These are phyloP conservation scores for Candida taoyuanica DNA, from an alignment of 805 yeast genomes.

Conservation along the genomic window DNA sequence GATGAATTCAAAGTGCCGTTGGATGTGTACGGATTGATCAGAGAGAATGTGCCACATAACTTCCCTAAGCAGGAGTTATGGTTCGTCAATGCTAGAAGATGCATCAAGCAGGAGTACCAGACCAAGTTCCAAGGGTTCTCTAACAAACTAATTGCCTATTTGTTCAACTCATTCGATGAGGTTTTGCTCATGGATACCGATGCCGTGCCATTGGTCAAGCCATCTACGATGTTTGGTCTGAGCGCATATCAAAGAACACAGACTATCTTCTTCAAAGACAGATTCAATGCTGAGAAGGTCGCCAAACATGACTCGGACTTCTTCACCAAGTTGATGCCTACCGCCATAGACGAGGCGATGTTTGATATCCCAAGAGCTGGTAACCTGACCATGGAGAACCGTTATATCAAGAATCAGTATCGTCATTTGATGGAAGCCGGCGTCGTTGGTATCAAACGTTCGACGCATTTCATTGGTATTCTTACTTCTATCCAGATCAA, in stretches of 20 bases:
- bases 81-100: conserved; percentile 33
- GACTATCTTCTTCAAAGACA: conserved; percentile 44
- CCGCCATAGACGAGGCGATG: conserved; percentile 31
- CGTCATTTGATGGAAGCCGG: conserved; percentile 37
- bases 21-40: conserved; percentile 22
- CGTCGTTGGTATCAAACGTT: conserved; percentile 27
- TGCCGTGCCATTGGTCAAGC: conserved; percentile 36
- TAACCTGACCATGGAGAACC: conserved; percentile 29
- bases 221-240: conserved; percentile 32
- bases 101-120: conserved; percentile 26
- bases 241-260: conserved; percentile 31
- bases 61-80: conserved; percentile 34
- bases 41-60: conserved; percentile 21
- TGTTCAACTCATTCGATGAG: conserved; percentile 56
- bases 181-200: conserved; percentile 53
- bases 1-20: conserved; percentile 31
- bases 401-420: conserved; percentile 31
- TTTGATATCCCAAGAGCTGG: conserved; percentile 31
- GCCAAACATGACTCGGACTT: conserved; percentile 30
- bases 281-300: conserved; percentile 21
- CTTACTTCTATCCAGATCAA: conserved; percentile 28
- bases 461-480: conserved; percentile 23
- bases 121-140: conserved; percentile 33
- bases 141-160: conserved; percentile 50
- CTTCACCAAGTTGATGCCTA: conserved; percentile 41